These are phyloP conservation scores for Decorospora gaudefroyi DNA, from an alignment of 2,329 filamentous ascomycete genomes.

Conservation along the genomic window DNA sequence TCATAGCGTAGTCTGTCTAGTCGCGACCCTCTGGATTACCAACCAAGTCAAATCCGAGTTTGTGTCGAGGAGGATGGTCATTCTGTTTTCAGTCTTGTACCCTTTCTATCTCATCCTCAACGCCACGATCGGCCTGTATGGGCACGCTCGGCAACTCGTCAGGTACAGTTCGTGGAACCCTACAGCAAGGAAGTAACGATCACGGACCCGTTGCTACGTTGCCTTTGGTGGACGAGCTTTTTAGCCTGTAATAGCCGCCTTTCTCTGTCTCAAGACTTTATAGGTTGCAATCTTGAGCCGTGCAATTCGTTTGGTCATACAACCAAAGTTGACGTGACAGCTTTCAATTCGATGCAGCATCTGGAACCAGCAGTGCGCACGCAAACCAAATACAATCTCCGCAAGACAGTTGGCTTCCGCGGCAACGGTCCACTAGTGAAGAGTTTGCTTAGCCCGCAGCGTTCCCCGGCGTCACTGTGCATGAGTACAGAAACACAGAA, in stretches of 20 bases:
- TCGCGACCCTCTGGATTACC: constrained; percentile 55
- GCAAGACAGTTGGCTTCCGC: not conserved
- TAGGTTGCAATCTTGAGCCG: no score
- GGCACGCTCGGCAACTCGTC: constrained; percentile 54
- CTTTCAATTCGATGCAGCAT: not conserved
- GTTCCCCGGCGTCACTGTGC: not conserved
- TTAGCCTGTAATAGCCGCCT: no score
- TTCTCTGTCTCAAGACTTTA: no score
- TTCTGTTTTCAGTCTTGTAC: constrained; percentile 51
- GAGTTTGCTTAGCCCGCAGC: not conserved
- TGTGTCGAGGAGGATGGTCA: constrained; percentile 49
- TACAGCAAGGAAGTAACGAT: constrained; percentile 49
- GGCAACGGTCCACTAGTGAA: not conserved
- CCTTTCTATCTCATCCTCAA: constrained; percentile 52
- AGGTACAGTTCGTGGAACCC: constrained; percentile 56
- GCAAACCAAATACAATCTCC: not conserved
- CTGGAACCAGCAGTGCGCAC: not conserved
- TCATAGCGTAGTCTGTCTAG: constrained; percentile 49
- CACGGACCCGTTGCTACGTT: no score
- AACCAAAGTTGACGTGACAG: no score
- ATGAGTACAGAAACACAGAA: not conserved
- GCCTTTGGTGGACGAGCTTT: no score
- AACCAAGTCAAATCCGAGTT: constrained; percentile 54
- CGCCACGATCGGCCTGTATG: constrained; percentile 54
- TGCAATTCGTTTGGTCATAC: no score